Conservation (phyloP, 2,329 filamentous ascomycete genomes). For the Fusarium pininemorale region DNA sequence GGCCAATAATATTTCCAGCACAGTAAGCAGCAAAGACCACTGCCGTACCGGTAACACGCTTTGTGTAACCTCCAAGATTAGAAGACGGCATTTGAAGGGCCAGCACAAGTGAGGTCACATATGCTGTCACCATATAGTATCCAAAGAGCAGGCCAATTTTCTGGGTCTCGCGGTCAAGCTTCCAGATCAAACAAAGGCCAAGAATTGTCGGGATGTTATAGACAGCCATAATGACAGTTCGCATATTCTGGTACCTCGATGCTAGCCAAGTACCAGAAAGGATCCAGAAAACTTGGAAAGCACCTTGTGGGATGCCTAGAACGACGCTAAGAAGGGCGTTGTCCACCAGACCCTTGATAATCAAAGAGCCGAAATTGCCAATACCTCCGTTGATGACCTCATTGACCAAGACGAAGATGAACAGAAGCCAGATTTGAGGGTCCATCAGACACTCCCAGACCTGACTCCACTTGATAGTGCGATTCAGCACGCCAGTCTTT, state of each 20-base stretch:
- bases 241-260: neutral
- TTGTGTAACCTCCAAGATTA: neutral
- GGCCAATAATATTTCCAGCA: neutral
- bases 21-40: neutral
- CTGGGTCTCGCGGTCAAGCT: neutral
- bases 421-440: neutral
- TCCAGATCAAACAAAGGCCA: neutral
- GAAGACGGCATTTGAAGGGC: neutral
- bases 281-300: neutral
- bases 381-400: neutral
- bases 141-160: neutral
- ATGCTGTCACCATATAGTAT: neutral
- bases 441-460: neutral
- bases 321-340: neutral
- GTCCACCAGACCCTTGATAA: neutral
- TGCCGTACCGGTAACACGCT: neutral
- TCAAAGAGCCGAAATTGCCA: neutral
- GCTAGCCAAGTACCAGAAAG: neutral
- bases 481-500: neutral
- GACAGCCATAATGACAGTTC: neutral
- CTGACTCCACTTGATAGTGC: neutral
- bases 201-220: neutral
- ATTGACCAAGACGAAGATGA: neutral
- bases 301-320: neutral
- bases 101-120: neutral